These are phyloP conservation scores for Stipa capillata DNA, from an alignment of 176 grass and related monocot species.

Conservation along the genomic window DNA sequence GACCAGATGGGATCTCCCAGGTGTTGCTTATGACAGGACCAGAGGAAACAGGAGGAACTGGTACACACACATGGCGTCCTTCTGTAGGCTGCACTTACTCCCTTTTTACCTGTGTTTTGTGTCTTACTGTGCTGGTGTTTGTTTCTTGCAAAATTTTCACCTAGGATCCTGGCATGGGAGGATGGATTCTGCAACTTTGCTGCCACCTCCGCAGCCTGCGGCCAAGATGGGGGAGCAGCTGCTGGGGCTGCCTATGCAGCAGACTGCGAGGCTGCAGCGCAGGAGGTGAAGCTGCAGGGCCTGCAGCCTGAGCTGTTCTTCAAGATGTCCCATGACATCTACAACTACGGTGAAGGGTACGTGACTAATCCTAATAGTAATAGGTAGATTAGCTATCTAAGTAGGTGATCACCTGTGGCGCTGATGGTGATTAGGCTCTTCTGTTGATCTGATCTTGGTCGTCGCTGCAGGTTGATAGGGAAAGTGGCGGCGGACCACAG, in stretches of 20 bases:
- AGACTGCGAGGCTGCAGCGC: conserved; percentile 26
- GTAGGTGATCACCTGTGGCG: neutral
- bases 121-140: neutral
- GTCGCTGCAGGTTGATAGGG: conserved; percentile 64
- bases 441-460: neutral
- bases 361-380: neutral
- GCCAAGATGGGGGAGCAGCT: conserved; percentile 31
- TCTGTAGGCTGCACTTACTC: neutral
- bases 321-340: conserved; percentile 99
- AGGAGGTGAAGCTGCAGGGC: conserved; percentile 25
- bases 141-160: neutral
- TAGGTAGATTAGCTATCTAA: neutral
- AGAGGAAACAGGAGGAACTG: conserved; percentile 98
- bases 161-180: conserved; percentile 97
- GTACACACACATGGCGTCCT: conserved; percentile 19
- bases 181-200: conserved; percentile 99
- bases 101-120: neutral
- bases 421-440: neutral
- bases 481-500: conserved; percentile 99
- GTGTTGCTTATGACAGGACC: conserved; percentile 73
- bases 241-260: conserved; percentile 3
- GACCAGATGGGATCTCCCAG: conserved; percentile 91
- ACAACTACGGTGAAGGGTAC: conserved; percentile 97
- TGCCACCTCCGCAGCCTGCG: conserved; percentile 36
- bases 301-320: conserved; percentile 98